Percentiles rank a stretch among this genome's conserved stretches.
Evolutionary conservation across 305 asterid species (phyloP).

Genomic region (Euphrasia arctica): DNA sequence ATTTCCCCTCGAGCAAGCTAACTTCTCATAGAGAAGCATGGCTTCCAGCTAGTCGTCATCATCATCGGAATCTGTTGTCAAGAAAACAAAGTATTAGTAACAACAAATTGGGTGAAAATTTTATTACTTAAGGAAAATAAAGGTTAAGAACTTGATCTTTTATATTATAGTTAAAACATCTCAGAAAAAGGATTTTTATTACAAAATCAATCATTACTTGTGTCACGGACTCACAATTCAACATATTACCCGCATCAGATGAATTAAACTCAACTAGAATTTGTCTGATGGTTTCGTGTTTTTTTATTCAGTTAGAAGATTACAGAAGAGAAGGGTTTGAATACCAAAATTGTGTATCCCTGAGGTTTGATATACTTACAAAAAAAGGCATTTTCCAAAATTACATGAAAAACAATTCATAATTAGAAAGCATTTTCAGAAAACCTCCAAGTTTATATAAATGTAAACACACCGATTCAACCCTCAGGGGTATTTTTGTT

Average conservation of each 20-base stretch:
- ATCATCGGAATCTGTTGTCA: conserved; percentile 54
- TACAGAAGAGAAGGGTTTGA: no score
- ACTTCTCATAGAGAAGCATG: conserved; percentile 16
- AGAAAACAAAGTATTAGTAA: conserved; percentile 22
- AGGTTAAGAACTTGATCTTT: not conserved
- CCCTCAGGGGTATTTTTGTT: no score
- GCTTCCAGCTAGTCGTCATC: conserved; percentile 56
- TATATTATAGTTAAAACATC: not conserved
- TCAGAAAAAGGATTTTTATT: not conserved
- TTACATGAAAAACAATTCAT: no score
- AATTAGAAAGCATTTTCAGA: no score
- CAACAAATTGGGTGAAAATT: not conserved
- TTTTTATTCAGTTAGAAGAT: no score
- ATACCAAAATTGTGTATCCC: no score
- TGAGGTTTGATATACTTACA: no score
- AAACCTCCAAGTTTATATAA: no score
- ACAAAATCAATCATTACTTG: not conserved
- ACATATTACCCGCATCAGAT: not conserved
- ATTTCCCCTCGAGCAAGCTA: conserved; percentile 6
- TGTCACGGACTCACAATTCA: not conserved
- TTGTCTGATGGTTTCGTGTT: no score
- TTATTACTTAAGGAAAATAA: not conserved
- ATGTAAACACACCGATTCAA: no score
- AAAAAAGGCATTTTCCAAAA: no score
- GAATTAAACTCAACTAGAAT: no score